A percentile compares a stretch with the other conserved stretches of the same genome.
These are phyloP conservation scores for Periconia sp. DNA, from an alignment of 2,329 filamentous ascomycete species.

Conservation along the genomic window DNA sequence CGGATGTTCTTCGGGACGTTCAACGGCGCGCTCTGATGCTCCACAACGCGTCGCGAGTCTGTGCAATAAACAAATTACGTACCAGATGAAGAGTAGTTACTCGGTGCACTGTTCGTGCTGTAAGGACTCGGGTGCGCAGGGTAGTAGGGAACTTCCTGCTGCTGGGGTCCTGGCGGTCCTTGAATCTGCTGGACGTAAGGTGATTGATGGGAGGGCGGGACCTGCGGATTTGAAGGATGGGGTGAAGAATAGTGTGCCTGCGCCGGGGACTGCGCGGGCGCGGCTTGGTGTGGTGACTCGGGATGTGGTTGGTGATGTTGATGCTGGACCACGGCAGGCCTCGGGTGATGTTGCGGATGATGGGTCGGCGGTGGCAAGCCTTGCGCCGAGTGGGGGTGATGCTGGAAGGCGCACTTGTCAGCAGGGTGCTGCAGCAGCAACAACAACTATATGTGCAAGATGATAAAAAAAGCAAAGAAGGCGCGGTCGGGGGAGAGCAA, in stretches of 20 bases:
- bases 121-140: constrained; percentile 82
- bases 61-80: constrained; percentile 18
- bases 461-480: too few relatives aligned
- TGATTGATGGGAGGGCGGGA: constrained; percentile 57
- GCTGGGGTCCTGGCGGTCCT: constrained; percentile 65
- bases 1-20: background rate
- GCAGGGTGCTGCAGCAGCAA: constrained; percentile 23
- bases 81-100: constrained; percentile 80
- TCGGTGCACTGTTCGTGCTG: constrained; percentile 79
- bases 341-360: constrained; percentile 49
- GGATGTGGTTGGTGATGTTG: constrained; percentile 58
- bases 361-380: constrained; percentile 69
- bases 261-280: constrained; percentile 62
- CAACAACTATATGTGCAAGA: constrained; percentile 8
- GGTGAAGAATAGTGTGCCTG: constrained; percentile 70
- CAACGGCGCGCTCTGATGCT: constrained; percentile 3
- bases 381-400: constrained; percentile 78
- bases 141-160: constrained; percentile 75
- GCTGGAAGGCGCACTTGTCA: constrained; percentile 58
- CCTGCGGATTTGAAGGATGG: constrained; percentile 66
- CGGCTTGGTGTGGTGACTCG: constrained; percentile 66
- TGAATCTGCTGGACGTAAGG: constrained; percentile 73
- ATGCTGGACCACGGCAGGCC: constrained; percentile 26
- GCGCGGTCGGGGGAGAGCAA: constrained; percentile 13
- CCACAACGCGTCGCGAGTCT: constrained; percentile 9